Base-by-base conservation (phyloP, 2,329 filamentous ascomycete species). In the Lecanoromycetidae sp. region DNA sequence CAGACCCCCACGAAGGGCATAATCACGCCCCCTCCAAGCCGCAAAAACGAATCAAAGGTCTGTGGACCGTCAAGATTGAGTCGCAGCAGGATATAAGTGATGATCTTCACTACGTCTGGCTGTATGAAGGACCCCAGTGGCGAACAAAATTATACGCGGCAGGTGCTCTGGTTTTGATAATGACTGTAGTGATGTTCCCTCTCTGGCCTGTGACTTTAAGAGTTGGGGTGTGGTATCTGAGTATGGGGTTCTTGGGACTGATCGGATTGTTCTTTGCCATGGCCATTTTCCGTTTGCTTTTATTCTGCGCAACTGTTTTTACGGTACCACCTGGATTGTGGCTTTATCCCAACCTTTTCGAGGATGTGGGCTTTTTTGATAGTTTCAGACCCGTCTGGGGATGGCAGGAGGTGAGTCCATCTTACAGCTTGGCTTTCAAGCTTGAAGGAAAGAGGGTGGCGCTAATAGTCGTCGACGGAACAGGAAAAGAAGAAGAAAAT, bases 331-430 rank as follows among this genome's bases (percentile, higher is more conserved):
- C 91, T 2, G 91, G 91, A 58, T 73, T 98, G n/a, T 98, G 91
- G 91, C 74, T 98, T 36, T 98, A 90, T 68, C 91, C 91, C 40
- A 98, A 98, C 62, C 70, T 98, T 17, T 98, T 95, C 71, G 91
- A 98, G 64, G 91, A 98, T 62, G 91, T 98, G 23, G 94, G 90
- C 6, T 96, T 98, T 69, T 83, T 98, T 66, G 91, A 98, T 63
- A 93, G 85, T 60, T 98, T 98, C 75, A 82, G 82, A 61, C 91
- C 91, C 17, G 68, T 94, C 5, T 98, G 91, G 90, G 91, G 87
- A 51, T 98, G 91, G 91, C 91, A 98, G 65, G 88, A 94, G 77
- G 87, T 93, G 62, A 65, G 76, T 66, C 48, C 5, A 33, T 7
- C 20, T 23, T 41, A 20, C 34, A 40, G 19, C n/a, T 48, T 25